Percentiles rank a stretch among this genome's conserved stretches.
phyloP scores from a whole-genome alignment of 2,329 filamentous ascomycete species.

The Xylaria sp. region DNA sequence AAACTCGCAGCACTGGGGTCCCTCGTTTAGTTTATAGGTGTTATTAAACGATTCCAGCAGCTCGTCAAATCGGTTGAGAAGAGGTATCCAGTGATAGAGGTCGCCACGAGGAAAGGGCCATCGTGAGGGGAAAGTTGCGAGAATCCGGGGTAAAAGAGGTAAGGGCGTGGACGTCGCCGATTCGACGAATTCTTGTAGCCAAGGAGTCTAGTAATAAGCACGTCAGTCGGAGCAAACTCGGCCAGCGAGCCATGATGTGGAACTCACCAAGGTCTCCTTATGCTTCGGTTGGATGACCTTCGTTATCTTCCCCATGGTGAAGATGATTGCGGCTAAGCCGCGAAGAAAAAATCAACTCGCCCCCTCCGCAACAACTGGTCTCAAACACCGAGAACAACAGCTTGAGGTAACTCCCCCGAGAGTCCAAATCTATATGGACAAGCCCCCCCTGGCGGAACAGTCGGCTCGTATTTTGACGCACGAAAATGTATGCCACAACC shows the following conservation, averaged over 20 bases:
- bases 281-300: slow-evolving; percentile 72
- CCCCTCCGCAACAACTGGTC: slow-evolving; percentile 62
- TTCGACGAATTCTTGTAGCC: slow-evolving; percentile 80
- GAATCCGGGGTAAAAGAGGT: slow-evolving; percentile 75
- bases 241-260: background rate
- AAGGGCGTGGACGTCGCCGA: slow-evolving; percentile 71
- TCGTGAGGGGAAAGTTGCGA: slow-evolving; percentile 80
- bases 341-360: slow-evolving; percentile 51
- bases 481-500: slow-evolving; percentile 26
- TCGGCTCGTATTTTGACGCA: slow-evolving; percentile 26
- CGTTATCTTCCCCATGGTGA: slow-evolving; percentile 71
- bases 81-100: slow-evolving; percentile 96
- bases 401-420: slow-evolving; percentile 41
- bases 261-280: slow-evolving; percentile 67
- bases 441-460: slow-evolving; percentile 32
- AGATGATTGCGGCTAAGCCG: slow-evolving; percentile 64
- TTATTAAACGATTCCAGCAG: slow-evolving; percentile 82
- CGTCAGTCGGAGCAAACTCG: slow-evolving; percentile 25
- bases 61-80: slow-evolving; percentile 91
- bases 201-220: slow-evolving; percentile 71
- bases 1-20: slow-evolving; percentile 82
- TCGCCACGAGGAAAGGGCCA: slow-evolving; percentile 98
- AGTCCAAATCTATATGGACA: slow-evolving; percentile 39
- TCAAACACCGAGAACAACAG: slow-evolving; percentile 48
- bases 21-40: slow-evolving; percentile 78